Evolutionary conservation across 345 rosid genomes (phyloP), one percentile per base, ranked within the genome.

Genomic region (Noccaea bulbosa): DNA sequence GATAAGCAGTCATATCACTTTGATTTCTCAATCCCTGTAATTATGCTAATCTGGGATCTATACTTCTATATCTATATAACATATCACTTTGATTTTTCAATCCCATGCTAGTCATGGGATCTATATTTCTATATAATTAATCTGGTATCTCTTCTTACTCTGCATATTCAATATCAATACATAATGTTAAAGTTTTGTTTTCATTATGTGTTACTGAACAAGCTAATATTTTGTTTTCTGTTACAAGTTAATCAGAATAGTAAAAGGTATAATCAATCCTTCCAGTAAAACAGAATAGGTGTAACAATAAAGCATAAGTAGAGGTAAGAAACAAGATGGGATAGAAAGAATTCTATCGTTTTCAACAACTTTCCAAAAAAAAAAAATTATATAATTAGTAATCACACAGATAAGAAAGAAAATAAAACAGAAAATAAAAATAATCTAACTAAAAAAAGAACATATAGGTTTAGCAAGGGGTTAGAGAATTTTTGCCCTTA

Each of bases 211-310:
- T 41, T 62, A 41, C 3, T 51, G 39, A 43, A 6, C 22, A 40
- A 49, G 38, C 7, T 49, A 49, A 49, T 0, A 50, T 50, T 51
- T 43, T 3, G 24, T 34, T 44, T 63, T 37, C 69, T 63, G 65
- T 64, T 64, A 55, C 5, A 14, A 57, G 27, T 65, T 30, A 47
- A 46, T 55, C 4, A 65, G 52, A 65, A 73, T 50, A 65, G 27
- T 39, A 49, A 40, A 57, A 49, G 17, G 30, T 30, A 17, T 47
- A 17, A 56, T 49, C 50, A 17, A 56, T 49, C 50, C 32, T 46
- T 27, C 37, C 5, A 38, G 58, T 47, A 55, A 65, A 65, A 73
- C 66, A 65, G 77, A 73, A 72, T 46, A 8, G 70, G 70, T 64
- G 50, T 72, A 72, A 63, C 64, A 72, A 54, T 45, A 39, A 32